Percentiles rank a stretch among this genome's conserved stretches.
Conservation (phyloP, 2,329 filamentous ascomycete genomes). For the Massarina eburnea region DNA sequence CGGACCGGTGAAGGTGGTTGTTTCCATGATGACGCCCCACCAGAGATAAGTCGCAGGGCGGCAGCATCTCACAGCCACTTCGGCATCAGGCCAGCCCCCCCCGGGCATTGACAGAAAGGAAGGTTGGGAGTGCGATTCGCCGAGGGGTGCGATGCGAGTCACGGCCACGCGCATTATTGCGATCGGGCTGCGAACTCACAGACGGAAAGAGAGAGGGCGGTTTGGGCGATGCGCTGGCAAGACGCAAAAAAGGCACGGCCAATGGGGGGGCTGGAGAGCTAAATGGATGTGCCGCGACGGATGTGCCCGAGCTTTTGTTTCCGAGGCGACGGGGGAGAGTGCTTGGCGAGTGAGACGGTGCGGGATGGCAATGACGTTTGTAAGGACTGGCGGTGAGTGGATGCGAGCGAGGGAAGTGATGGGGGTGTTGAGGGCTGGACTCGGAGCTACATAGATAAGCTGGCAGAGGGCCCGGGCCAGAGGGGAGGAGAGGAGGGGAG, state of each 20-base stretch:
- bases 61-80: background rate
- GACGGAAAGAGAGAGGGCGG: conserved; percentile 9
- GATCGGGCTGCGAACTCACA: conserved; percentile 12
- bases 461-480: too few relatives aligned
- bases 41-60: too few relatives aligned
- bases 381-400: conserved; percentile 5
- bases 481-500: too few relatives aligned
- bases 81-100: background rate
- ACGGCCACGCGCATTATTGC: background rate
- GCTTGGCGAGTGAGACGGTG: background rate
- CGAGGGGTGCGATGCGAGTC: conserved; percentile 3
- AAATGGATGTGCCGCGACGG: conserved; percentile 10
- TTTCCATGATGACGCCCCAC: too few relatives aligned
- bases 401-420: background rate
- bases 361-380: conserved; percentile 4
- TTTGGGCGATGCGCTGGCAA: conserved; percentile 34
- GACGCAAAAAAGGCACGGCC: conserved; percentile 9
- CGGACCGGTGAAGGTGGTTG: too few relatives aligned
- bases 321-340: conserved; percentile 3
- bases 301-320: conserved; percentile 14
- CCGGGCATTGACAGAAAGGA: background rate
- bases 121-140: conserved; percentile 15
- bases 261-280: conserved; percentile 12
- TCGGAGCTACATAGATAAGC: too few relatives aligned
- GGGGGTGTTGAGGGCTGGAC: too few relatives aligned